Evolutionary conservation across 345 rosid genomes (phyloP).

Genomic region (Syzygium aromaticum): DNA sequence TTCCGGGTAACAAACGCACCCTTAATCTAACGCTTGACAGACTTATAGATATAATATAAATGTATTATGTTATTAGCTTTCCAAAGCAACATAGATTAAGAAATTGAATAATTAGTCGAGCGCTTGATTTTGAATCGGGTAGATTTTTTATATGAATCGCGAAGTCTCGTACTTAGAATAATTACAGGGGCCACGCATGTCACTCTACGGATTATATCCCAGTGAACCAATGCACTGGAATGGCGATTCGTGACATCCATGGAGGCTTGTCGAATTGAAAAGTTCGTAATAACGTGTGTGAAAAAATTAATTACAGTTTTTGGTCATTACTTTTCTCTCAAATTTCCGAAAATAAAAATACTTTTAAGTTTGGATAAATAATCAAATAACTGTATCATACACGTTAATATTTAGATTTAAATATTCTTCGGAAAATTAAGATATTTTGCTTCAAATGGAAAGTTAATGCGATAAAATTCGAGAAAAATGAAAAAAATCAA

Average conservation of each 20-base stretch:
- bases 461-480: background rate
- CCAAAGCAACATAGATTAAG: background rate
- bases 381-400: background rate
- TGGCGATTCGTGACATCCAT: accelerated
- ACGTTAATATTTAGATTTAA: background rate
- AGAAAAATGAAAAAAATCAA: background rate
- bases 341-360: background rate
- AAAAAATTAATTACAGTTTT: background rate
- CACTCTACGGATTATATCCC: accelerated
- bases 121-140: background rate
- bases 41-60: too few relatives aligned
- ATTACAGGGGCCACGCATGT: accelerated
- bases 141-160: background rate
- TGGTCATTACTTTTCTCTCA: background rate
- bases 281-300: accelerated
- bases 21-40: too few relatives aligned
- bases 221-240: background rate
- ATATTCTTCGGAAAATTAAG: background rate
- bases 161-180: background rate
- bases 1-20: too few relatives aligned
- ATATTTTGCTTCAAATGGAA: background rate
- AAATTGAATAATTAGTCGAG: background rate
- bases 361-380: background rate
- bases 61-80: background rate
- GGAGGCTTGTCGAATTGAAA: too few relatives aligned